Evolutionary conservation across 2,329 filamentous ascomycete species (phyloP).

Genomic region (Aspergillus sp.): DNA sequence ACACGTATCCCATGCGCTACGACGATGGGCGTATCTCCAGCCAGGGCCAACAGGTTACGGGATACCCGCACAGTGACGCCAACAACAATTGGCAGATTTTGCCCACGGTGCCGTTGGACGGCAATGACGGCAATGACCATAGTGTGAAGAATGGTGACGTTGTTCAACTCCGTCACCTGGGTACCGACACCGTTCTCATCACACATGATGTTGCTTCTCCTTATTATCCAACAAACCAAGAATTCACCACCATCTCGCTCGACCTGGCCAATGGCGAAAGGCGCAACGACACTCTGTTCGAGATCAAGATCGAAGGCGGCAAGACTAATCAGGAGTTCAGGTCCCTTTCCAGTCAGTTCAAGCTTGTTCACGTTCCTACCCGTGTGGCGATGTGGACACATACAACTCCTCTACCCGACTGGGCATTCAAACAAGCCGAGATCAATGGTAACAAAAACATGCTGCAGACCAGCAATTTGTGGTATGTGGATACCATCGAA

Average conservation of each 20-base stretch:
- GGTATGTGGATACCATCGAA: slow-evolving; percentile 87
- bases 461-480: slow-evolving; percentile 79
- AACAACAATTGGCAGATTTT: slow-evolving; percentile 98
- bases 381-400: slow-evolving; percentile 99
- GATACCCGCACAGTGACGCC: slow-evolving; percentile 95
- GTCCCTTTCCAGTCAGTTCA: slow-evolving; percentile 86
- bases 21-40: slow-evolving; percentile 96
- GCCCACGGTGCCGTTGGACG: slow-evolving; percentile 47
- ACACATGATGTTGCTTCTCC: slow-evolving; percentile 97
- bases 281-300: slow-evolving; percentile 83
- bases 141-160: slow-evolving; percentile 74
- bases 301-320: slow-evolving; percentile 79
- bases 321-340: slow-evolving; percentile 78
- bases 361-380: slow-evolving; percentile 85
- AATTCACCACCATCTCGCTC: slow-evolving; percentile 74
- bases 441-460: slow-evolving; percentile 99
- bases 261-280: slow-evolving; percentile 66
- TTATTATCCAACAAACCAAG: slow-evolving; percentile 93
- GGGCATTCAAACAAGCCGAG: slow-evolving; percentile 94
- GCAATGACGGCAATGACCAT: slow-evolving; percentile 50
- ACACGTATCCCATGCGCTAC: slow-evolving; percentile 85
- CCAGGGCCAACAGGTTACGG: slow-evolving; percentile 95
- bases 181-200: slow-evolving; percentile 75
- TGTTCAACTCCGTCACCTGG: slow-evolving; percentile 75
- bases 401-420: slow-evolving; percentile 86